These are phyloP conservation scores for Xerocomus amazonicus DNA, from an alignment of 1,284 basidiomycete species.

Conservation along the genomic window DNA sequence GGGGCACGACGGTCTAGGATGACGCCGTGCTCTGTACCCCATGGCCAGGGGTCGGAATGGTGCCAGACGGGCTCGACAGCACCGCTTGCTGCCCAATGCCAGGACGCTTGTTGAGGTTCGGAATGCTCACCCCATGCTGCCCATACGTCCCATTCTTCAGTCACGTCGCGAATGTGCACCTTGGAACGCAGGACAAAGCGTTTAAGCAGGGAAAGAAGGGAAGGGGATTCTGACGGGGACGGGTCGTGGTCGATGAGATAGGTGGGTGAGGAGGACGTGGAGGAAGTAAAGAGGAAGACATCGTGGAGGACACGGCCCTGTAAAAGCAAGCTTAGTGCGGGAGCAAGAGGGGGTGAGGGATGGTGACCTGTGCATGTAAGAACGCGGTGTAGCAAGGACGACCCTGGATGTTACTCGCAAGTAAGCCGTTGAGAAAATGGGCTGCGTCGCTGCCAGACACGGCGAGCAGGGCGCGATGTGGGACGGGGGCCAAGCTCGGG, in stretches of 20 bases:
- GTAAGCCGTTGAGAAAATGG: conserved; percentile 87
- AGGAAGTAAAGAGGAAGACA: conserved; percentile 75
- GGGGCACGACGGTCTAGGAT: conserved; percentile 71
- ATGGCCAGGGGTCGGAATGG: conserved; percentile 49
- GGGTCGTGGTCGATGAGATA: conserved; percentile 78
- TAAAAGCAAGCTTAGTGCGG: conserved; percentile 6
- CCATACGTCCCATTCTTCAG: conserved; percentile 76
- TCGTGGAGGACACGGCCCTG: conserved; percentile 92
- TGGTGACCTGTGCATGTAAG: conserved; percentile 78
- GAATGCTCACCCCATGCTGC: conserved; percentile 67
- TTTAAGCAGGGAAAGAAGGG: conserved; percentile 67
- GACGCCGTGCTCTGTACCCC: conserved; percentile 51
- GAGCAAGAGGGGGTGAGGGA: neutral
- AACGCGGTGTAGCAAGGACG: conserved; percentile 76
- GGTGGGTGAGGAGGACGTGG: conserved; percentile 44
- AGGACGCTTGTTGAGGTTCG: conserved; percentile 41
- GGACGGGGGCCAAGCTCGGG: conserved; percentile 61
- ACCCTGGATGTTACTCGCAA: conserved; percentile 59
- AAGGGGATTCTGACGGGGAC: conserved; percentile 50
- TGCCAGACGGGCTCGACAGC: conserved; percentile 68
- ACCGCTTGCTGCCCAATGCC: conserved; percentile 59
- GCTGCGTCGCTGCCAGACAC: conserved; percentile 80
- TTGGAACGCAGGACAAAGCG: conserved; percentile 89
- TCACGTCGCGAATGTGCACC: conserved; percentile 78
- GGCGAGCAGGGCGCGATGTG: conserved; percentile 66